A percentile compares a stretch with the other conserved stretches of the same genome.
phyloP scores from a whole-genome alignment of 495 filamentous ascomycete species.

The Talaromyces thailandensis region DNA sequence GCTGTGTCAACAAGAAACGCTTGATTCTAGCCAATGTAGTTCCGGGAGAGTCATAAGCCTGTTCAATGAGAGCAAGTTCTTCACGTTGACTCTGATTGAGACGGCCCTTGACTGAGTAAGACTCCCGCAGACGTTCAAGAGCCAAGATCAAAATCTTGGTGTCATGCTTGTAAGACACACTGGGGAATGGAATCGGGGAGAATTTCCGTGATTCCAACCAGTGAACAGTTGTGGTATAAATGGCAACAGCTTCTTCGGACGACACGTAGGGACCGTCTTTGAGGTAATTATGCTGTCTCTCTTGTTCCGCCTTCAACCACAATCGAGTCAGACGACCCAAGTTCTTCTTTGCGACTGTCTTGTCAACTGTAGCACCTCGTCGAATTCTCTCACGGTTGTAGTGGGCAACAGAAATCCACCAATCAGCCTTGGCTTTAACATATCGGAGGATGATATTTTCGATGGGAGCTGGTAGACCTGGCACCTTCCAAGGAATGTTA shows the following conservation, averaged over 20 bases:
- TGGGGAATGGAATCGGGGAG: slow-evolving; percentile 97
- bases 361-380: slow-evolving; percentile 93
- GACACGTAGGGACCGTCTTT: slow-evolving; percentile 99
- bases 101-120: slow-evolving; percentile 95
- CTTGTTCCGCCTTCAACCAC: slow-evolving; percentile 98
- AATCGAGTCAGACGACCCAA: slow-evolving; percentile 86
- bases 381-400: slow-evolving; percentile 97
- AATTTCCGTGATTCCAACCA: slow-evolving; percentile 99
- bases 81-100: slow-evolving; percentile 97
- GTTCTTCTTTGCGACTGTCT: slow-evolving; percentile 99
- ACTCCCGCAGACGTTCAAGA: slow-evolving; percentile 86
- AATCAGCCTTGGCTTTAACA: slow-evolving; percentile 97
- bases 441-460: slow-evolving; percentile 98
- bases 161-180: slow-evolving; percentile 98
- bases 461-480: slow-evolving; percentile 89
- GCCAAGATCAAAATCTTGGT: slow-evolving; percentile 98
- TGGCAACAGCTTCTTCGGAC: slow-evolving; percentile 95
- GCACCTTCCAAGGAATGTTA: slow-evolving; percentile 99
- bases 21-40: slow-evolving; percentile 96
- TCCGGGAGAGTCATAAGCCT: slow-evolving; percentile 96
- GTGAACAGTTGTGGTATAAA: slow-evolving; percentile 97
- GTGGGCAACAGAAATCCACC: slow-evolving; percentile 98
- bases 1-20: slow-evolving; percentile 90
- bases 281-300: slow-evolving; percentile 98
- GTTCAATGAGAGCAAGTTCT: slow-evolving; percentile 94